These are phyloP conservation scores for Cercis canadensis DNA, from an alignment of 306 rosid species.

Conservation along the genomic window DNA sequence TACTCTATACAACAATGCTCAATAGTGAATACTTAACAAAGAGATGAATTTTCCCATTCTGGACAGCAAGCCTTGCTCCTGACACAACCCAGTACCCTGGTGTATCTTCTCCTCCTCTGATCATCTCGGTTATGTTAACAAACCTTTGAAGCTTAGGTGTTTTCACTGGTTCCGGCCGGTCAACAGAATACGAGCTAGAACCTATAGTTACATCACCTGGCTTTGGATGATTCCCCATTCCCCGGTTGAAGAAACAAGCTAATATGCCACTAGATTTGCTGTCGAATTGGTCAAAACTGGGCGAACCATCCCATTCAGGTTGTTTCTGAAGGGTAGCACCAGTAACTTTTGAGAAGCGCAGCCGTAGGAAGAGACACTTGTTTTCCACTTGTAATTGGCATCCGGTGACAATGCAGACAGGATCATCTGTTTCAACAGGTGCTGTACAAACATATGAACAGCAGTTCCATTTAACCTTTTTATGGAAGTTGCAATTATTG, in stretches of 20 bases:
- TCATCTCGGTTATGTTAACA: constrained; percentile 69
- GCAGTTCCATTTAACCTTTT: constrained; percentile 79
- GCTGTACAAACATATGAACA: constrained; percentile 87
- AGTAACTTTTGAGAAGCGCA: constrained; percentile 48
- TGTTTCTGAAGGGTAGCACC: constrained; percentile 44
- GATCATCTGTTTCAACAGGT: constrained; percentile 79
- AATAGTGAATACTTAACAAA: constrained; percentile 72
- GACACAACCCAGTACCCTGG: constrained; percentile 89
- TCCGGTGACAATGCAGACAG: constrained; percentile 81
- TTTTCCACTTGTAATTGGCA: constrained; percentile 80
- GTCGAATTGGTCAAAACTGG: constrained; percentile 9
- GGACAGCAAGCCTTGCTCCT: constrained; percentile 66
- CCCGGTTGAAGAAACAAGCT: constrained; percentile 30
- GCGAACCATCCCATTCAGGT: constrained; percentile 46
- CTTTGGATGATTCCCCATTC: constrained; percentile 37
- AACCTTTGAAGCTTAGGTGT: constrained; percentile 65
- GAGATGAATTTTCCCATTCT: constrained; percentile 63
- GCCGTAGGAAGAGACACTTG: constrained; percentile 47
- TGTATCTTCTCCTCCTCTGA: constrained; percentile 66
- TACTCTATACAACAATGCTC: constrained; percentile 13
- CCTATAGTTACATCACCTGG: constrained; percentile 45
- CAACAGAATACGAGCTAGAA: constrained; percentile 42
- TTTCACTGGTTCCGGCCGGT: constrained; percentile 43
- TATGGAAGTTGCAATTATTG: constrained; percentile 57
- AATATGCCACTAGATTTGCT: constrained; percentile 25